Conservation (phyloP, 2,329 filamentous ascomycete genomes). For the Paramyrothecium sp. region DNA sequence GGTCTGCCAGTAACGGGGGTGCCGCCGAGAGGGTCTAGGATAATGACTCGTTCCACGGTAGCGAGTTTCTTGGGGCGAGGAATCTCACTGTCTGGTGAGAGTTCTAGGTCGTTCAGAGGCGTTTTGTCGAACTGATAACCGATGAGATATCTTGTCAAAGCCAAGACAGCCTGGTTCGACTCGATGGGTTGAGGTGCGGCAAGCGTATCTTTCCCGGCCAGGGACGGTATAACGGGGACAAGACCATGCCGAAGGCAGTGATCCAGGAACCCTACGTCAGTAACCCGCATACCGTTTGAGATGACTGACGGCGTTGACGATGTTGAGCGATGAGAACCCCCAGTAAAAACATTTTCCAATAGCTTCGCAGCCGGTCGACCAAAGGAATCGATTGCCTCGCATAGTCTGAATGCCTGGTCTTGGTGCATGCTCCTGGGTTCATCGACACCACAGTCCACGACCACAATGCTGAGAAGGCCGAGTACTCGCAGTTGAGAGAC, state of each 20-base stretch:
- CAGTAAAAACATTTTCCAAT: slow-evolving; percentile 48
- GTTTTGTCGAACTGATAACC: slow-evolving; percentile 52
- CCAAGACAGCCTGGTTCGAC: slow-evolving; percentile 66
- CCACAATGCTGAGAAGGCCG: slow-evolving; percentile 78
- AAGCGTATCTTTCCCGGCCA: slow-evolving; percentile 41
- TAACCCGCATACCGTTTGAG: slow-evolving; percentile 23
- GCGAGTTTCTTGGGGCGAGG: slow-evolving; percentile 48
- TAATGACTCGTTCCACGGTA: slow-evolving; percentile 78
- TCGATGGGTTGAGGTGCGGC: slow-evolving; percentile 37
- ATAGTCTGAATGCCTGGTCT: slow-evolving; percentile 70
- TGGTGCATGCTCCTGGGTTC: slow-evolving; percentile 40
- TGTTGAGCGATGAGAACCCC: neutral
- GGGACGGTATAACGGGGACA: slow-evolving; percentile 37
- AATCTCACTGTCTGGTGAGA: slow-evolving; percentile 24
- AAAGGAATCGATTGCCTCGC: slow-evolving; percentile 70
- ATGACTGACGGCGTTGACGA: slow-evolving; percentile 14
- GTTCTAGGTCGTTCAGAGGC: neutral
- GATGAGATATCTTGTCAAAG: slow-evolving; percentile 73
- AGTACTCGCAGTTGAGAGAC: slow-evolving; percentile 79
- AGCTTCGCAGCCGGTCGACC: slow-evolving; percentile 67
- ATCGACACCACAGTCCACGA: slow-evolving; percentile 67
- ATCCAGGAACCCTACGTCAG: slow-evolving; percentile 28
- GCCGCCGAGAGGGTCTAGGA: slow-evolving; percentile 84
- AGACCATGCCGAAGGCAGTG: slow-evolving; percentile 28
- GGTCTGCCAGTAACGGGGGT: slow-evolving; percentile 62